Percentiles rank a stretch among this genome's conserved stretches.
These are phyloP conservation scores for Kwoniella newhampshirensis DNA, from an alignment of 768 basidiomycete genomes.

Conservation along the genomic window DNA sequence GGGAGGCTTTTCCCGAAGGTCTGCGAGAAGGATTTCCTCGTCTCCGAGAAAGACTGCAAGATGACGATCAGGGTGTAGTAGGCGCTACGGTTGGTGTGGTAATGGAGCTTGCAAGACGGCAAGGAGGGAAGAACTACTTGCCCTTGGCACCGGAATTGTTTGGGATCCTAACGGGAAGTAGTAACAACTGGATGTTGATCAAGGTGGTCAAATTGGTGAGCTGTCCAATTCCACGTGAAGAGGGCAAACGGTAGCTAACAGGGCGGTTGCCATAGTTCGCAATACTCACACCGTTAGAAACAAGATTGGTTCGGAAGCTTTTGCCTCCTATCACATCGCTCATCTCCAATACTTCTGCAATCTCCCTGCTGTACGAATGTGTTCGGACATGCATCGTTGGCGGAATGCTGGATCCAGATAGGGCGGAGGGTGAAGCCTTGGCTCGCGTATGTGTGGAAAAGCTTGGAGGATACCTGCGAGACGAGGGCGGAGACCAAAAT, in stretches of 20 bases:
- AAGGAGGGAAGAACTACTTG: constrained; percentile 74
- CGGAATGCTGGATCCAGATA: constrained; percentile 73
- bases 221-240: not conserved
- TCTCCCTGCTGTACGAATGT: constrained; percentile 95
- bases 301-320: constrained; percentile 88
- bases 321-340: constrained; percentile 91
- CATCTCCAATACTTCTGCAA: constrained; percentile 91
- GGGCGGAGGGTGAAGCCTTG: constrained; percentile 68
- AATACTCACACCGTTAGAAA: constrained; percentile 83
- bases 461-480: constrained; percentile 84
- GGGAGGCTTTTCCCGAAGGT: constrained; percentile 79
- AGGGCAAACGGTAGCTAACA: too few relatives aligned
- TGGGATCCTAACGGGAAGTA: constrained; percentile 84
- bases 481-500: constrained; percentile 79
- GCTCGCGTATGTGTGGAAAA: constrained; percentile 90
- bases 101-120: constrained; percentile 79
- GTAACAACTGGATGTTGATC: constrained; percentile 99
- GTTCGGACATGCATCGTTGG: constrained; percentile 97
- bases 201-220: constrained; percentile 97
- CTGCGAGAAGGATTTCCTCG: constrained; percentile 65
- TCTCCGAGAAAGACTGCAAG: constrained; percentile 60
- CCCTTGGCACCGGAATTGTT: constrained; percentile 88
- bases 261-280: constrained; percentile 86
- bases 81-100: constrained; percentile 90
- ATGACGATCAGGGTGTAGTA: constrained; percentile 73